Conservation (phyloP, 306 rosid species). For the Medicago ruthenica region DNA sequence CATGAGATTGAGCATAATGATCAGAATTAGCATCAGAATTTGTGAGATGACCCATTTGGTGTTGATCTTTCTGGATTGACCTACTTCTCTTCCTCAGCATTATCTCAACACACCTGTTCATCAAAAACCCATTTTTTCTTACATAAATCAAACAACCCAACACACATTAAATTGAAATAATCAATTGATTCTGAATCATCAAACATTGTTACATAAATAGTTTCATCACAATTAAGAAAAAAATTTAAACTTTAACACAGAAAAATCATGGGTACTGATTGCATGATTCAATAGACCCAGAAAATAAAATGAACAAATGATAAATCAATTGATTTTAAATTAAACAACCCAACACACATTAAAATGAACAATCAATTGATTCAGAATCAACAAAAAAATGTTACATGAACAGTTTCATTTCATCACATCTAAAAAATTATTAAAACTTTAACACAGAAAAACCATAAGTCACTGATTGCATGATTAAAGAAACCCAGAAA, state of each 20-base stretch:
- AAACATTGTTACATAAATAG: neutral
- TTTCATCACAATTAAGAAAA: slow-evolving; percentile 2
- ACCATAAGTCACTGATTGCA: neutral
- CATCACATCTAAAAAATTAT: neutral
- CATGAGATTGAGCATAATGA: slow-evolving; percentile 47
- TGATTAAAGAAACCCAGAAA: slow-evolving; percentile 38
- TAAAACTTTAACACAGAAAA: slow-evolving; percentile 4
- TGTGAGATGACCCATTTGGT: slow-evolving; percentile 59
- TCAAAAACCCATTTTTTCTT: neutral
- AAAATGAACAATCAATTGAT: neutral
- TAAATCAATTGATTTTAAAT: neutral
- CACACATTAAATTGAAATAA: neutral
- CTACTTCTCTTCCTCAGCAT: slow-evolving; percentile 88
- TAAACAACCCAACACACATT: neutral
- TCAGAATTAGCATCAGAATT: slow-evolving; percentile 56
- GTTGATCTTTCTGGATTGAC: slow-evolving; percentile 74
- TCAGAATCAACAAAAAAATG: neutral
- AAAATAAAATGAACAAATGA: too few relatives aligned
- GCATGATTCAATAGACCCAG: slow-evolving; percentile 36
- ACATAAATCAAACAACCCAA: slow-evolving; percentile 17
- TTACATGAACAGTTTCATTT: neutral
- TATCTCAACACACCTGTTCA: slow-evolving; percentile 56
- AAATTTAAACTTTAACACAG: slow-evolving; percentile 41
- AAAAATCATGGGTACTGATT: neutral
- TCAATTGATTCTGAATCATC: slow-evolving; percentile 13